Conservation (phyloP, 1,139 yeast species). For the Blastobotrys niveus region DNA sequence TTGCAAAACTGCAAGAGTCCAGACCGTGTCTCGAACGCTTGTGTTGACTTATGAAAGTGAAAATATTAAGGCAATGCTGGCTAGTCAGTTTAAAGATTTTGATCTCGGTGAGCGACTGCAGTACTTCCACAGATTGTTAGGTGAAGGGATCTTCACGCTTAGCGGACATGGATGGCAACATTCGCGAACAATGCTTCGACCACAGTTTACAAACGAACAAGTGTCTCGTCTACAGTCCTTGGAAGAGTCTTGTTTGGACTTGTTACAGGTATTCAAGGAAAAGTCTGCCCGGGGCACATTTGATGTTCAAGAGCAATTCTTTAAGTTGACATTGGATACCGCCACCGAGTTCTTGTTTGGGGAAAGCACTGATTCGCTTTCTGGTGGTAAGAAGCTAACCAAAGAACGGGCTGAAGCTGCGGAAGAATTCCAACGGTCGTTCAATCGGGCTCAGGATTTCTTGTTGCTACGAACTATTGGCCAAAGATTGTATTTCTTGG, state of each 20-base stretch:
- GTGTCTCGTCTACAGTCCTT: slow-evolving; percentile 45
- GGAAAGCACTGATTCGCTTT: slow-evolving; percentile 42
- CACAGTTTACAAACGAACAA: slow-evolving; percentile 51
- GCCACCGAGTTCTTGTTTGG: slow-evolving; percentile 56
- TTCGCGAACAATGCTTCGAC: slow-evolving; percentile 51
- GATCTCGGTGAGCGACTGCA: slow-evolving; percentile 41
- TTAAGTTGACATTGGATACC: slow-evolving; percentile 48
- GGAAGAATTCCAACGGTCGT: slow-evolving; percentile 41
- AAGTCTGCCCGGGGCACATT: slow-evolving; percentile 22
- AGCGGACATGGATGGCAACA: slow-evolving; percentile 53
- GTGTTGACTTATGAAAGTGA: slow-evolving; percentile 42
- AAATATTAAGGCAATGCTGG: slow-evolving; percentile 34
- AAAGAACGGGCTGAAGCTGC: slow-evolving; percentile 17
- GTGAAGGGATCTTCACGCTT: slow-evolving; percentile 52
- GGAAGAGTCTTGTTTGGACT: slow-evolving; percentile 40
- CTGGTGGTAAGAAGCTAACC: slow-evolving; percentile 12
- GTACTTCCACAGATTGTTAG: slow-evolving; percentile 42
- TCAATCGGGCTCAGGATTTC: slow-evolving; percentile 40
- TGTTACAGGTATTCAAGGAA: slow-evolving; percentile 27
- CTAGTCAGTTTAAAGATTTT: slow-evolving; percentile 28
- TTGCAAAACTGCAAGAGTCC: slow-evolving; percentile 18
- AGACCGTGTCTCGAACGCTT: slow-evolving; percentile 14
- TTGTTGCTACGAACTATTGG: slow-evolving; percentile 38
- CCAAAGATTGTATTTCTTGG: slow-evolving; percentile 37
- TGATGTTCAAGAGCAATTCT: slow-evolving; percentile 47